Evolutionary conservation across 768 basidiomycete species (phyloP).

Genomic region (Hygrocybe coccinea): DNA sequence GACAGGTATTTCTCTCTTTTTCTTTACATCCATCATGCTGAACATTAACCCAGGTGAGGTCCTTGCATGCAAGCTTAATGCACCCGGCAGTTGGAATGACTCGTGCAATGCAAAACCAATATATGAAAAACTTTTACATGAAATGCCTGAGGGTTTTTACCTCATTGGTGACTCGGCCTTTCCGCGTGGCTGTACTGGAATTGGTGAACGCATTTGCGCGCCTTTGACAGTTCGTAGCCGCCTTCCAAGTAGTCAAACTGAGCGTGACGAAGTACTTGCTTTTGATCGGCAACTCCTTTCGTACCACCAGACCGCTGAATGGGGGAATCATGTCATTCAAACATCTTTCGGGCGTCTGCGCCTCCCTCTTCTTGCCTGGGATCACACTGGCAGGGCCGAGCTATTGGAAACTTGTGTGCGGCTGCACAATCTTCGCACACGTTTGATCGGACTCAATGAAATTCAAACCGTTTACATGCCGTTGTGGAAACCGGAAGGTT

Average conservation of each 20-base stretch:
- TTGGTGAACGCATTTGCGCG: slow-evolving; percentile 26
- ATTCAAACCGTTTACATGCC: slow-evolving; percentile 39
- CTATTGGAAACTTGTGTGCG: slow-evolving; percentile 36
- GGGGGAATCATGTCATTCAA: slow-evolving; percentile 44
- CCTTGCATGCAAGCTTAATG: slow-evolving; percentile 32
- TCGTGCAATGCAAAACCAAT: slow-evolving; percentile 38
- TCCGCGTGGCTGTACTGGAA: slow-evolving; percentile 23
- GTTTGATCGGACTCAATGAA: slow-evolving; percentile 38
- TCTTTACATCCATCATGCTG: not conserved
- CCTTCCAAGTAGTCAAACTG: slow-evolving; percentile 14
- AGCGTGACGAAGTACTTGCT: slow-evolving; percentile 19
- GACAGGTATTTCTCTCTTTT: slow-evolving; percentile 12
- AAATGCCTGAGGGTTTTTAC: slow-evolving; percentile 33
- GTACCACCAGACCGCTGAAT: slow-evolving; percentile 46
- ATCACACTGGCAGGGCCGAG: slow-evolving; percentile 21
- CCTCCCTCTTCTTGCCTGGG: slow-evolving; percentile 35
- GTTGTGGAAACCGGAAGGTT: slow-evolving; percentile 31
- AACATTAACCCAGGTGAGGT: slow-evolving; percentile 27
- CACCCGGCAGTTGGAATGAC: slow-evolving; percentile 42
- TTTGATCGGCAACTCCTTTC: slow-evolving; percentile 40
- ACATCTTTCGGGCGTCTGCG: slow-evolving; percentile 43
- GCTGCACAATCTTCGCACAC: slow-evolving; percentile 32
- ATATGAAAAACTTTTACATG: slow-evolving; percentile 18
- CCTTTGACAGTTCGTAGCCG: slow-evolving; percentile 34
- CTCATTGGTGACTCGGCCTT: slow-evolving; percentile 40